phyloP scores from a whole-genome alignment of 108 stramenopile genomes.

The Bacterosira constricta region DNA sequence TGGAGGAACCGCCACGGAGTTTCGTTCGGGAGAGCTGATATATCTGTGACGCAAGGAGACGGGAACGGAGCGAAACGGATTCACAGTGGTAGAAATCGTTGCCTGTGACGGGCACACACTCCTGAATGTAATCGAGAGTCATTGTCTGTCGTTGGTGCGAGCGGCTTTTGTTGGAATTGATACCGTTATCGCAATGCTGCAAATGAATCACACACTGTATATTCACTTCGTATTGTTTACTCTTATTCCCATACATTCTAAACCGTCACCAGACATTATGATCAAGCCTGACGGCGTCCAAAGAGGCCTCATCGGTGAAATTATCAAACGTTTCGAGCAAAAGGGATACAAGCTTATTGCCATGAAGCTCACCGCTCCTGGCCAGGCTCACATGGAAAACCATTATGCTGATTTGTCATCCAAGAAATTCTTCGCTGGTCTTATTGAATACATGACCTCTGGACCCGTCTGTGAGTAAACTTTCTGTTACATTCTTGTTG shows the following conservation, averaged over 20 bases:
- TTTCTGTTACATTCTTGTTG: not conserved
- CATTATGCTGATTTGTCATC: constrained; percentile 94
- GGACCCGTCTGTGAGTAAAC: constrained; percentile 84
- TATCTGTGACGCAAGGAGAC: too few species aligned
- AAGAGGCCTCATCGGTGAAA: constrained; percentile 95
- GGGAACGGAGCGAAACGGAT: too few species aligned
- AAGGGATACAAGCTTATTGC: constrained; percentile 98
- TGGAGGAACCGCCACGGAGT: not conserved
- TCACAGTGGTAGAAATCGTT: too few species aligned
- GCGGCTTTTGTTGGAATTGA: not conserved
- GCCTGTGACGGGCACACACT: too few species aligned
- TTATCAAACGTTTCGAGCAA: constrained; percentile 96
- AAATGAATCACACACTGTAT: not conserved
- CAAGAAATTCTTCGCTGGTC: constrained; percentile 97
- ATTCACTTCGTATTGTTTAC: not conserved
- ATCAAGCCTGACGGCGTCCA: constrained; percentile 99
- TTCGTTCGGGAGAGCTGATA: not conserved
- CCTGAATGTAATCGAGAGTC: too few species aligned
- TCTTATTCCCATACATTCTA: not conserved
- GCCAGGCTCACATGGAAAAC: constrained; percentile 87
- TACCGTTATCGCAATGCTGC: not conserved
- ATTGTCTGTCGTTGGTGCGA: not conserved
- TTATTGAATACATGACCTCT: constrained; percentile 95
- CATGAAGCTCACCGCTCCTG: constrained; percentile 91
- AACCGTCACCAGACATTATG: constrained; percentile 53